Conservation (phyloP, 2,329 filamentous ascomycete species). For the Nannizzia gypsea region DNA sequence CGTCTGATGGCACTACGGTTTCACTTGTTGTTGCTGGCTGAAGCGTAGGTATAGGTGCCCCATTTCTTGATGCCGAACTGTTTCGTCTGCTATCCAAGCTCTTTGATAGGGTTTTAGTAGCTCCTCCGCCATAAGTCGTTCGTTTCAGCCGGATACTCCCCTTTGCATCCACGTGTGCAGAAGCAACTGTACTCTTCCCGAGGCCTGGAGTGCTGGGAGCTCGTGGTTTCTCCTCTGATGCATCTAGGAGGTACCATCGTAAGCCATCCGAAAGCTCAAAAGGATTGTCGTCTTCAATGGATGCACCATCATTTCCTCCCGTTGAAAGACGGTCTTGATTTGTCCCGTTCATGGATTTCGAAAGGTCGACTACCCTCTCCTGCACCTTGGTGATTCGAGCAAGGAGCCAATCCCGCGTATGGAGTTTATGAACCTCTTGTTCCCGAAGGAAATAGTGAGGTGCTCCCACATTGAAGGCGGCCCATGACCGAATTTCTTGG, state of each 20-base stretch:
- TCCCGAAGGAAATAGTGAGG: slow-evolving; percentile 95
- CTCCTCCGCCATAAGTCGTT: slow-evolving; percentile 53
- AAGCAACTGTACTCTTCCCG: slow-evolving; percentile 81
- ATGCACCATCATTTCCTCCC: slow-evolving; percentile 44
- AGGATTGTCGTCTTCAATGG: slow-evolving; percentile 80
- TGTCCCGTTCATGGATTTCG: slow-evolving; percentile 55
- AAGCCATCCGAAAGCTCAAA: slow-evolving; percentile 93
- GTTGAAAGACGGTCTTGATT: slow-evolving; percentile 38
- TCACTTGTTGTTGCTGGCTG: slow-evolving; percentile 27
- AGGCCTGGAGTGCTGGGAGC: slow-evolving; percentile 87
- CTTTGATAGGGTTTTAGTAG: slow-evolving; percentile 68
- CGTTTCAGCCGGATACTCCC: slow-evolving; percentile 48
- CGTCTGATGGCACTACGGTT: slow-evolving; percentile 26
- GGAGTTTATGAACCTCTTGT: slow-evolving; percentile 74
- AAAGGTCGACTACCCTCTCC: slow-evolving; percentile 85
- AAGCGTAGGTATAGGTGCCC: slow-evolving; percentile 28
- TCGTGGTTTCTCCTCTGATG: slow-evolving; percentile 79
- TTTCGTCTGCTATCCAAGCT: slow-evolving; percentile 85
- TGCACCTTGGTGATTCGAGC: slow-evolving; percentile 85
- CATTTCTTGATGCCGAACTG: slow-evolving; percentile 74
- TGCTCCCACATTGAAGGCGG: slow-evolving; percentile 93
- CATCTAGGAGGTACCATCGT: slow-evolving; percentile 92
- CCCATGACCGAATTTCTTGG: slow-evolving; percentile 89
- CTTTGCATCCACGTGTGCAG: slow-evolving; percentile 73
- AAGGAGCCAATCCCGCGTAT: slow-evolving; percentile 86